Conservation (phyloP, 2,329 filamentous ascomycete species). For the Helotiales sp. region DNA sequence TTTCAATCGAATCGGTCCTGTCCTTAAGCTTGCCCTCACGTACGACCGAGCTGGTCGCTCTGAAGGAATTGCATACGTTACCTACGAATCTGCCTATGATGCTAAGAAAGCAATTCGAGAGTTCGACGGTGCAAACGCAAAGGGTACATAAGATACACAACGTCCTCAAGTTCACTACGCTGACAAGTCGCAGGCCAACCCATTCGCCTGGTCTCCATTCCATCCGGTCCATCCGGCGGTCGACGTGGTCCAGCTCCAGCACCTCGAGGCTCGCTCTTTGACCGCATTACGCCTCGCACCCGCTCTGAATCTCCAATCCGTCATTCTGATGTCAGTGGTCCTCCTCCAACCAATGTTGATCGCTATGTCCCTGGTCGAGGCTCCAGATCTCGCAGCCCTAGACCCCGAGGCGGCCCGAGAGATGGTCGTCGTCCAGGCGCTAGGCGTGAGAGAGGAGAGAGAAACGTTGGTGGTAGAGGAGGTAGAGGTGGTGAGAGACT, state of each 20-base stretch:
- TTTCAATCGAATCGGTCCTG: conserved; percentile 74
- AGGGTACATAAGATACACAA: conserved; percentile 55
- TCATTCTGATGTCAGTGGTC: conserved; percentile 35
- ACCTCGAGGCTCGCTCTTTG: conserved; percentile 52
- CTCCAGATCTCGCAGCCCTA: conserved; percentile 59
- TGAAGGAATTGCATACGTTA: conserved; percentile 81
- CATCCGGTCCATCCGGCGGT: conserved; percentile 44
- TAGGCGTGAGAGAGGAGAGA: conserved; percentile 37
- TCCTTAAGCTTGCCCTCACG: conserved; percentile 66
- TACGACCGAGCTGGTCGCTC: conserved; percentile 91
- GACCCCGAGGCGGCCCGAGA: conserved; percentile 46
- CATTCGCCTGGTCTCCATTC: conserved; percentile 70
- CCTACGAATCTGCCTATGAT: conserved; percentile 70
- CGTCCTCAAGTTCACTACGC: background rate
- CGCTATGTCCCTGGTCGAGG: conserved; percentile 37
- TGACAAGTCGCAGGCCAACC: conserved; percentile 61
- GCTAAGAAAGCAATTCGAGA: conserved; percentile 74
- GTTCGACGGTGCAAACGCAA: conserved; percentile 88
- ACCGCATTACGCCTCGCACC: conserved; percentile 62
- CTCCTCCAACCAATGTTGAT: conserved; percentile 36
- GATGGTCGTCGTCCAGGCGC: conserved; percentile 53
- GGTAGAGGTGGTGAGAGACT: conserved; percentile 39
- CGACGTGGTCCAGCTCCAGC: conserved; percentile 54
- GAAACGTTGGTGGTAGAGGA: conserved; percentile 39
- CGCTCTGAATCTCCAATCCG: conserved; percentile 59